Conservation (phyloP, 2,329 filamentous ascomycete genomes). For the Dactylella cylindrospora region DNA sequence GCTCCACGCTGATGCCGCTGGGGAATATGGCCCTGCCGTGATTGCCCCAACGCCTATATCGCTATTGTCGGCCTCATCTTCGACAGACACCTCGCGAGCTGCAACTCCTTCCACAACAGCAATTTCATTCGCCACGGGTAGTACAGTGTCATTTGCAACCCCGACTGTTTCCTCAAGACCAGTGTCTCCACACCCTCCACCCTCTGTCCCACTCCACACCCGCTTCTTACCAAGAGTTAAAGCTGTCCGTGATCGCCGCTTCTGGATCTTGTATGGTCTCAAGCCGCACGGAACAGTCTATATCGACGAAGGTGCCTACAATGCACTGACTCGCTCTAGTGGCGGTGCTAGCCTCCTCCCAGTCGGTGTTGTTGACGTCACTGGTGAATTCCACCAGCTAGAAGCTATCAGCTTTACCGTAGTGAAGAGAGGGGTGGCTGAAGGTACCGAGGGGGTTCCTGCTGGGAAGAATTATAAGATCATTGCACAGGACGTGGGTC, state of each 20-base stretch:
- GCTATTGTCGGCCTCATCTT: no score
- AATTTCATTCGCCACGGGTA: no score
- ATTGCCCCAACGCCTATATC: no score
- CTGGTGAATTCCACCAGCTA: conserved; percentile 84
- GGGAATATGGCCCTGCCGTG: no score
- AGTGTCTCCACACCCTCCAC: conserved; percentile 48
- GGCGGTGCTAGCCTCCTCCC: conserved; percentile 81
- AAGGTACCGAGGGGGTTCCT: conserved; percentile 9
- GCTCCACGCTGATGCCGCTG: neutral
- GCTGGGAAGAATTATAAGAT: conserved; percentile 57
- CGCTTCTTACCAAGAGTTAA: conserved; percentile 82
- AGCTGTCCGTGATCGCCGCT: conserved; percentile 88
- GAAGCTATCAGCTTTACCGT: conserved; percentile 87
- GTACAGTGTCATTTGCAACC: no score
- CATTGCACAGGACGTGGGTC: conserved; percentile 72
- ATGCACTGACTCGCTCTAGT: conserved; percentile 65
- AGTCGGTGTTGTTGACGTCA: conserved; percentile 85
- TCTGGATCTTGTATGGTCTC: conserved; percentile 94
- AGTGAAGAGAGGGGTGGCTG: conserved; percentile 60
- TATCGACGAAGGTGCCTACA: conserved; percentile 86
- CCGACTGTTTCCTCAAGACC: no score
- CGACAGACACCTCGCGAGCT: no score
- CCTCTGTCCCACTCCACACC: conserved; percentile 70
- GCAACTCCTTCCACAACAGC: no score
- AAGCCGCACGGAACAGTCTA: conserved; percentile 86